These are phyloP conservation scores for Saturnispora besseyi DNA, from an alignment of 805 yeast species.

Conservation along the genomic window DNA sequence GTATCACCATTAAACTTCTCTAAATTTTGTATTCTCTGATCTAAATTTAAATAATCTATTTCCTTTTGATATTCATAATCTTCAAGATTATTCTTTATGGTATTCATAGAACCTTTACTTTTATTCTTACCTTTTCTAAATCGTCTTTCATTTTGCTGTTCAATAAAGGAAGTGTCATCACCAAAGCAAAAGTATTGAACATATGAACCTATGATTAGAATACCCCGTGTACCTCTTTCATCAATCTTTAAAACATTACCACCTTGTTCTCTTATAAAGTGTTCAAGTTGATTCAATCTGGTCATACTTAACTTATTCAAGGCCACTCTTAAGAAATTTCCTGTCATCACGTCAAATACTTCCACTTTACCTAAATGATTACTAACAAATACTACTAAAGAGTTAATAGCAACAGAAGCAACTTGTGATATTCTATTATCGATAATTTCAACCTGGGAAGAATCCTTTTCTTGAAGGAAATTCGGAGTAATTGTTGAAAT, in stretches of 20 bases:
- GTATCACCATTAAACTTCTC: constrained; percentile 40
- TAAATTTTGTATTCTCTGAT: constrained; percentile 1
- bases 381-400: constrained; percentile 29
- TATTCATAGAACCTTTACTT: constrained; percentile 18
- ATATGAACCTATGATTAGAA: constrained; percentile 33
- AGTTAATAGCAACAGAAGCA: constrained; percentile 23
- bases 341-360: constrained; percentile 35
- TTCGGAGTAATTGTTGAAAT: constrained; percentile 17
- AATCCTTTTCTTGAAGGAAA: constrained; percentile 17
- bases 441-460: constrained; percentile 10
- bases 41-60: constrained; percentile 21
- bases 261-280: constrained; percentile 24
- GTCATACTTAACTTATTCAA: constrained; percentile 16
- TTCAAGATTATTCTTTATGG: constrained; percentile 27
- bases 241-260: constrained; percentile 21
- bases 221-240: constrained; percentile 26
- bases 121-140: constrained; percentile 8
- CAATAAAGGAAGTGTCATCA: constrained; percentile 19
- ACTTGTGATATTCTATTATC: constrained; percentile 20
- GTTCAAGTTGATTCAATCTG: constrained; percentile 14
- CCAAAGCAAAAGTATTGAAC: constrained; percentile 43
- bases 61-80: constrained; percentile 21
- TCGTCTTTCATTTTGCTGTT: constrained; percentile 13
- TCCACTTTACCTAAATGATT: constrained; percentile 36
- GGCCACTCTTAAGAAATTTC: constrained; percentile 30